Conservation (phyloP, 169 alveolate species). For the Fabrea salina region DNA sequence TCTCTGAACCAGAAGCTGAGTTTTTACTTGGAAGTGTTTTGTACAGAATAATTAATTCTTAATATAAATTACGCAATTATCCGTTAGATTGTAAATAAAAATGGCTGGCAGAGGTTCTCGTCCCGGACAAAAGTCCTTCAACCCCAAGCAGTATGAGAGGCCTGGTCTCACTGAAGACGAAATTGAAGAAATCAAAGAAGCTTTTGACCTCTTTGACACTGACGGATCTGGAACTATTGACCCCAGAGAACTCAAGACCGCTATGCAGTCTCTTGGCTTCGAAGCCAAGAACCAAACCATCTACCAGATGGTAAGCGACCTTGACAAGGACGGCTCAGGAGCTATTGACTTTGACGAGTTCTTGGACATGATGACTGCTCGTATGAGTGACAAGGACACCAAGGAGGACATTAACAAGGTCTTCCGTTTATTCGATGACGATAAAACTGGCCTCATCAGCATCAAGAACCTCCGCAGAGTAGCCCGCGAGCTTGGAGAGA, state of each 20-base stretch:
- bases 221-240: conserved; percentile 84
- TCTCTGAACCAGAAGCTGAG: too few species aligned
- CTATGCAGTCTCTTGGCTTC: conserved; percentile 71
- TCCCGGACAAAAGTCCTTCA: neutral
- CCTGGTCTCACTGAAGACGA: conserved; percentile 85
- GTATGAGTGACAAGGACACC: conserved; percentile 95
- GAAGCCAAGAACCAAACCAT: conserved; percentile 96
- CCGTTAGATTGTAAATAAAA: too few species aligned
- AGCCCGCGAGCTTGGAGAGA: conserved; percentile 98
- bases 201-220: conserved; percentile 80
- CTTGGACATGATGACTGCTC: conserved; percentile 96
- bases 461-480: conserved; percentile 95
- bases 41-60: too few species aligned
- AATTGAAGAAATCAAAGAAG: conserved; percentile 78
- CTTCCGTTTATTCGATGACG: conserved; percentile 96
- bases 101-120: conserved; percentile 11
- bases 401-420: conserved; percentile 97
- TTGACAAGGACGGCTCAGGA: conserved; percentile 95
- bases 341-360: conserved; percentile 97
- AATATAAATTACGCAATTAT: too few species aligned
- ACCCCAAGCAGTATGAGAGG: conserved; percentile 58
- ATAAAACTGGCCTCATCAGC: conserved; percentile 93
- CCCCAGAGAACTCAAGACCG: conserved; percentile 80
- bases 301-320: conserved; percentile 96
- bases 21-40: too few species aligned